A percentile compares a stretch with the other conserved stretches of the same genome.
These are phyloP conservation scores for Solanum sparsipilum DNA, from an alignment of 257 asterid genomes.

Conservation along the genomic window DNA sequence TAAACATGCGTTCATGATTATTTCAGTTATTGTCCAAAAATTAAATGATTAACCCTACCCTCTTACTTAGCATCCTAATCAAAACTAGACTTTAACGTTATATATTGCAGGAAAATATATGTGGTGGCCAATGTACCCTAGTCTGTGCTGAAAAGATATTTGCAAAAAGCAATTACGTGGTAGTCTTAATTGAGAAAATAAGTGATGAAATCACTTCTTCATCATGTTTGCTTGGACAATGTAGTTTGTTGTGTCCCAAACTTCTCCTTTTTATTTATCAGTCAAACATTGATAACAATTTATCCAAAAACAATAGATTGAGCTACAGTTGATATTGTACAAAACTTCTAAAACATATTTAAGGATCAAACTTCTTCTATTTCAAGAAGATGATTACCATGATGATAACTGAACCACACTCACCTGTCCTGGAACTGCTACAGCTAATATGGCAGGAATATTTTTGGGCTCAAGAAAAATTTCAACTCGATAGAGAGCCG, in stretches of 20 bases:
- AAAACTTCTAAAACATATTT: neutral
- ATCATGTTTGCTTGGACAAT: neutral
- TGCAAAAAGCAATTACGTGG: neutral
- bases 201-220: neutral
- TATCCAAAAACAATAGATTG: neutral
- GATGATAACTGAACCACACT: neutral
- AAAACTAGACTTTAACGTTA: neutral
- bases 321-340: neutral
- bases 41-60: neutral
- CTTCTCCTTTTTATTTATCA: neutral
- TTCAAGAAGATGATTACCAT: neutral
- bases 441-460: slow-evolving; percentile 69
- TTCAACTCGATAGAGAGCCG: slow-evolving; percentile 60
- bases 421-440: slow-evolving; percentile 98
- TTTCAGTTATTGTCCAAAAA: neutral
- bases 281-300: neutral
- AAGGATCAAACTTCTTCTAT: neutral
- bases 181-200: neutral
- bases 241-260: neutral
- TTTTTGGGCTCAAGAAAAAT: slow-evolving; percentile 70
- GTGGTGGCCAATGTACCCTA: neutral
- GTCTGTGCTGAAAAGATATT: neutral
- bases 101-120: neutral
- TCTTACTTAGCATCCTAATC: neutral
- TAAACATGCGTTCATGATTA: neutral